Base-by-base conservation (phyloP, 139 green algal species). In the Pedinophyceae sp. region DNA sequence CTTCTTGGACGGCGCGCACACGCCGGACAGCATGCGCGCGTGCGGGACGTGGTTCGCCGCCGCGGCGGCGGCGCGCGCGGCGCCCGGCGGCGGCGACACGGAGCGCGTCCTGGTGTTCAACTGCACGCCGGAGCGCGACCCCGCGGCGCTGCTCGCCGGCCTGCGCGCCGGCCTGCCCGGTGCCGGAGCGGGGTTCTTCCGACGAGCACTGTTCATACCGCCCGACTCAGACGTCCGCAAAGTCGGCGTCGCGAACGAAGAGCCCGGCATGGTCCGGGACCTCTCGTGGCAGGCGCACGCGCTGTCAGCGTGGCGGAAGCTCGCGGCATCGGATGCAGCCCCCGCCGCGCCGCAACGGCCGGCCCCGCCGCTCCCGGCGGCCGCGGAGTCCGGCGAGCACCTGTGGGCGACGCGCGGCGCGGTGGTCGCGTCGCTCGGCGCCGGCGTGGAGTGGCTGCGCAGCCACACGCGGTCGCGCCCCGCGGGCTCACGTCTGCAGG, bases 1-100 rank as follows among this genome's bases (percentile, higher is more conserved):
- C 53, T 98, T 71, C 56, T 67, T 98, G 22, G 91, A 98, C 60
- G 91, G 91, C 10, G 91, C 91, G 2, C 91, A 98, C 67, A 97
- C 90, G 6, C 67, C 75, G 0, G 90, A 97, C 65, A 93, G 81
- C 72, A 87, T 95, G 75, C 72, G 58, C 1, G 71, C 70, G 13
- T 96, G 88, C 61, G 88, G 64, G 0, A 43, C 77, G 3, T 98
- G 91, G 91, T 97, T 97, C 72, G 71, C 64, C 0, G 60, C 66
- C 2, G 54, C 40, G 46, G 30, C 61, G 16, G 29, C 51, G 15
- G 58, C 51, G 41, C 58, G 38, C 1, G 52, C 23, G 4, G 40
- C 40, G 27, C 43, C n/a, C 17, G 61, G 47, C 50, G 24, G 20
- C 48, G 50, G 17, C 19, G 49, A 27, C 4, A 6, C 47, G 24